Percentiles rank a stretch among this genome's conserved stretches.
phyloP scores from a whole-genome alignment of 257 asterid species.

The Rauvolfia tetraphylla region DNA sequence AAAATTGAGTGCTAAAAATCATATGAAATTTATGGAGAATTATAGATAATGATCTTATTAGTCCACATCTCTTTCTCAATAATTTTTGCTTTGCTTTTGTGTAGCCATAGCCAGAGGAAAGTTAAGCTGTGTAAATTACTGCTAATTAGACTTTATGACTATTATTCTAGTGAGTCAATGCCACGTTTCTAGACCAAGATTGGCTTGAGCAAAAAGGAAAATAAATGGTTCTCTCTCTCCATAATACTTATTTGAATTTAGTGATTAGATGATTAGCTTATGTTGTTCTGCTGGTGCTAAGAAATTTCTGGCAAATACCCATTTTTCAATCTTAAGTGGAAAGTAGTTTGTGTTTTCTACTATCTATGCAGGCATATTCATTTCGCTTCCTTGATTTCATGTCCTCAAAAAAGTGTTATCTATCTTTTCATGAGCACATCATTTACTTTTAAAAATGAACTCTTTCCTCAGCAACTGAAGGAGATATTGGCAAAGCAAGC shows the following conservation, averaged over 20 bases:
- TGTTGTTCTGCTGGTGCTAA: background rate
- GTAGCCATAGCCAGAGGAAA: background rate
- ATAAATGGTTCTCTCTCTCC: background rate
- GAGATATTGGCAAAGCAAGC: conserved; percentile 91
- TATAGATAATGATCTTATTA: background rate
- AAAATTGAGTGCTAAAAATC: background rate
- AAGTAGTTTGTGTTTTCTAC: background rate
- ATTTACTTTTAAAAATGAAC: conserved; percentile 8
- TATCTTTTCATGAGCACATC: conserved; percentile 3
- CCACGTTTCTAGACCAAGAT: background rate
- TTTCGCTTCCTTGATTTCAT: background rate
- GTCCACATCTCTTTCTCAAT: background rate
- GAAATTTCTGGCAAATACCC: background rate
- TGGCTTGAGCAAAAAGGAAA: background rate
- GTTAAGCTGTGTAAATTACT: too few species aligned
- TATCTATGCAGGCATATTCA: background rate
- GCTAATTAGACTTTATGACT: too few species aligned
- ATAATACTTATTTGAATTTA: background rate
- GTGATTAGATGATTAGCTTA: background rate
- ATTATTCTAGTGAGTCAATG: too few species aligned
- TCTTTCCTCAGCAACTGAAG: conserved; percentile 67
- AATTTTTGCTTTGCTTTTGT: background rate
- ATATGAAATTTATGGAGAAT: background rate
- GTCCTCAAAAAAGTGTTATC: conserved; percentile 15
- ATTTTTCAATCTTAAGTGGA: conserved; percentile 1